A percentile compares a stretch with the other conserved stretches of the same genome.
Evolutionary conservation across 2,329 filamentous ascomycete genomes (phyloP).

Genomic region (Bipolaris zeicola): DNA sequence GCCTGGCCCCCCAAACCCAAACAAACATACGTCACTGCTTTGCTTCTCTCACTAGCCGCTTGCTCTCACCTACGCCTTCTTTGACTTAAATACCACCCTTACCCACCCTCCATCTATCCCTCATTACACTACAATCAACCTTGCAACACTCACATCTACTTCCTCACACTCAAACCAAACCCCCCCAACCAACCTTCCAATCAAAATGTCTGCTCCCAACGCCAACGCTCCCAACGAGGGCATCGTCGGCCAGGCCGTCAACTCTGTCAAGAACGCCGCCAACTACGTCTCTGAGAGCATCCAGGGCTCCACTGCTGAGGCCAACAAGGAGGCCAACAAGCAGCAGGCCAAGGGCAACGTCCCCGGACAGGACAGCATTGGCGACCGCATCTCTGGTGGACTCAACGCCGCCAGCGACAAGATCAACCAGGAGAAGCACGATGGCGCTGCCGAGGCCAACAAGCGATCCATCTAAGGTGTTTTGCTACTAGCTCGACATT

Average conservation of each 20-base stretch:
- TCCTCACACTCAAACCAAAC: slow-evolving; percentile 8
- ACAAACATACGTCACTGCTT: slow-evolving; percentile 7
- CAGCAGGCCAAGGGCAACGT: slow-evolving; percentile 64
- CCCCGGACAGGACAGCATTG: slow-evolving; percentile 37
- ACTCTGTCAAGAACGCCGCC: slow-evolving; percentile 60
- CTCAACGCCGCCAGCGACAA: slow-evolving; percentile 60
- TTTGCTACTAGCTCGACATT: slow-evolving; percentile 19
- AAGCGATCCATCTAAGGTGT: slow-evolving; percentile 48
- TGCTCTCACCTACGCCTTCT: slow-evolving; percentile 3
- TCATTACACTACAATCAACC: slow-evolving; percentile 24
- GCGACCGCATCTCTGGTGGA: slow-evolving; percentile 61
- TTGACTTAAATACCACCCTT: slow-evolving; percentile 25
- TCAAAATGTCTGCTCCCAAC: slow-evolving; percentile 54
- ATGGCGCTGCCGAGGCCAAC: slow-evolving; percentile 56
- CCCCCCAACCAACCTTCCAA: slow-evolving; percentile 15
- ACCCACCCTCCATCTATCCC: slow-evolving; percentile 11
- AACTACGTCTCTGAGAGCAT: slow-evolving; percentile 72
- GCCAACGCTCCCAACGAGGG: slow-evolving; percentile 52
- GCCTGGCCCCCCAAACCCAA: background rate
- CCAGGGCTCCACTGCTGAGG: slow-evolving; percentile 61
- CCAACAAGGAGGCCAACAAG: slow-evolving; percentile 74
- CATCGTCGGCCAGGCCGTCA: slow-evolving; percentile 50
- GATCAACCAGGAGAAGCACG: slow-evolving; percentile 59
- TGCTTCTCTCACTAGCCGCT: slow-evolving; percentile 8
- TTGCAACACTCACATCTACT: slow-evolving; percentile 2